A percentile compares a stretch with the other conserved stretches of the same genome.
Conservation (phyloP, 2,329 filamentous ascomycete genomes). For the Clonostachys solani region DNA sequence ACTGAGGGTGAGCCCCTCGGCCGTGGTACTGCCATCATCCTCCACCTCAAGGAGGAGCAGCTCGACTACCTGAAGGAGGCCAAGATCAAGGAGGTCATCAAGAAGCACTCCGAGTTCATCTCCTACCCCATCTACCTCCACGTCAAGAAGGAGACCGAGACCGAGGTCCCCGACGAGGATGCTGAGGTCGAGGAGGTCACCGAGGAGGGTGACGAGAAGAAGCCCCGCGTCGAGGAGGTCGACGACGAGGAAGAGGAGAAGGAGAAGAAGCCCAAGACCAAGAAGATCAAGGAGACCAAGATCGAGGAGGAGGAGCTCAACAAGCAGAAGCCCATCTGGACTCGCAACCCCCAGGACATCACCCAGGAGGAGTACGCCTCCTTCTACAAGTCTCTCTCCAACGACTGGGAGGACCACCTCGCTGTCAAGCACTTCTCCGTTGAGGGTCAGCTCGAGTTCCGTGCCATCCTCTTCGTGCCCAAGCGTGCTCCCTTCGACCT, state of each 20-base stretch:
- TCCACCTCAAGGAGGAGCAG: conserved; percentile 99
- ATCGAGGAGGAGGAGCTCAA: conserved; percentile 99
- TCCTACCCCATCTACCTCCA: conserved; percentile 99
- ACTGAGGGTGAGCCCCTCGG: conserved; percentile 87
- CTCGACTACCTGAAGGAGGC: conserved; percentile 96
- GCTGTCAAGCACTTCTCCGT: conserved; percentile 99
- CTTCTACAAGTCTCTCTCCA: conserved; percentile 99
- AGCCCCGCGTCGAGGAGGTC: conserved; percentile 92
- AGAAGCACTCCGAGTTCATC: conserved; percentile 99
- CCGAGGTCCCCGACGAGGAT: conserved; percentile 95
- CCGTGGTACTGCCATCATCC: conserved; percentile 95
- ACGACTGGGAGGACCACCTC: conserved; percentile 99
- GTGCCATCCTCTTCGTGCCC: conserved; percentile 97
- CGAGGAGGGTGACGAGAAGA: conserved; percentile 84
- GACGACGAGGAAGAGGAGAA: conserved; percentile 80
- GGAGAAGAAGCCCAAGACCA: conserved; percentile 95
- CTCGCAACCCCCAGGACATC: conserved; percentile 95
- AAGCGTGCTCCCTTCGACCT: conserved; percentile 99
- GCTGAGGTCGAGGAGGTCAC: conserved; percentile 62
- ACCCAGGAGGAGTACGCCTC: conserved; percentile 93
- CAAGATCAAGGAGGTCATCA: conserved; percentile 99
- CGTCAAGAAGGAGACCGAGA: conserved; percentile 99
- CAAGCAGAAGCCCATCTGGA: conserved; percentile 99
- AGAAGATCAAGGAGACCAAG: conserved; percentile 98
- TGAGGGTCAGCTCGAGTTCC: conserved; percentile 99